Evolutionary conservation across 1,284 basidiomycete species (phyloP).

Genomic region (Ustilago xerochloae): DNA sequence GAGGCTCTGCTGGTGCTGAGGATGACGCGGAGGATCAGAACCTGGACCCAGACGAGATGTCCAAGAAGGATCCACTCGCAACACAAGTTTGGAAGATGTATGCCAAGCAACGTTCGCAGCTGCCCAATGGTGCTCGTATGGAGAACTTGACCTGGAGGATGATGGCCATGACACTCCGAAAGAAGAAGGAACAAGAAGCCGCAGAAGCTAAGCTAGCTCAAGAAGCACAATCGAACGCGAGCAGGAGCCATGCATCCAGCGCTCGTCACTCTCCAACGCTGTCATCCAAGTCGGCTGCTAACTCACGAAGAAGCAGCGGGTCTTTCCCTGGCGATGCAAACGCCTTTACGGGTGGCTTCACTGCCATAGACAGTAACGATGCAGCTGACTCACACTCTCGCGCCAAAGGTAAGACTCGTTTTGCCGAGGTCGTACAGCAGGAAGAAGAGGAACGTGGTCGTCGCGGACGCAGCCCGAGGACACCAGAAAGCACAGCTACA

Average conservation of each 20-base stretch:
- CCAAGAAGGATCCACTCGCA: conserved; percentile 83
- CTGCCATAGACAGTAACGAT: conserved; percentile 11
- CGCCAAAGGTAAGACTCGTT: conserved; percentile 70
- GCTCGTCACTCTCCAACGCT: conserved; percentile 39
- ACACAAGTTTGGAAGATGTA: conserved; percentile 98
- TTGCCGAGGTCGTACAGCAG: conserved; percentile 69
- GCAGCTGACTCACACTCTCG: conserved; percentile 5
- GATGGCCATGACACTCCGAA: conserved; percentile 93
- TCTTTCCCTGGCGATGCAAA: conserved; percentile 30
- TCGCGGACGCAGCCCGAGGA: conserved; percentile 53
- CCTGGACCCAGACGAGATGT: conserved; percentile 67
- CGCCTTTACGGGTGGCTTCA: conserved; percentile 26
- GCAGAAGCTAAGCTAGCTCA: conserved; percentile 44
- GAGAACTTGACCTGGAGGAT: conserved; percentile 97
- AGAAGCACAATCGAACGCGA: conserved; percentile 27
- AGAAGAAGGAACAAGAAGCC: conserved; percentile 73
- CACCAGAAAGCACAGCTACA: conserved; percentile 55
- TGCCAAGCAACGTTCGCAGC: conserved; percentile 82
- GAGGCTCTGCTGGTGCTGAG: conserved; percentile 54
- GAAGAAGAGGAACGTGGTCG: conserved; percentile 59
- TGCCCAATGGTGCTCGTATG: conserved; percentile 93
- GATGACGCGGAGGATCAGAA: conserved; percentile 43
- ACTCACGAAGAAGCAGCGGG: conserved; percentile 48
- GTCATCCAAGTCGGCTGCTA: conserved; percentile 26
- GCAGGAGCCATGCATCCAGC: conserved; percentile 38